Percentiles rank a stretch among this genome's conserved stretches.
phyloP scores from a whole-genome alignment of 23 red algal species.

The Agarophyton chilense region DNA sequence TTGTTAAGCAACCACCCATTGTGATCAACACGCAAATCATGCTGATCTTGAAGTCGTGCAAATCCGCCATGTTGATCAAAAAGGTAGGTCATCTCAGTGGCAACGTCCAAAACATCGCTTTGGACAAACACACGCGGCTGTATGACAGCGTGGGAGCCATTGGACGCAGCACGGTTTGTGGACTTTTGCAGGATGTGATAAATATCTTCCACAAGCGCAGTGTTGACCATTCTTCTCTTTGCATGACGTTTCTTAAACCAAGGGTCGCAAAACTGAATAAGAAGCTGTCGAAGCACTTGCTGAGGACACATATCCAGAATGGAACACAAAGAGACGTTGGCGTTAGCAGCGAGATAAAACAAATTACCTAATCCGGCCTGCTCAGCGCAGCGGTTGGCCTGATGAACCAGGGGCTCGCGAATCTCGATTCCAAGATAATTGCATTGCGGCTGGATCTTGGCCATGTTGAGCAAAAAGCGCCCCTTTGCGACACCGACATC shows the following conservation, averaged over 20 bases:
- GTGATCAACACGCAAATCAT: neutral
- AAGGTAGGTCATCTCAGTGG: slow-evolving; percentile 51
- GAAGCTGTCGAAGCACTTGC: slow-evolving; percentile 36
- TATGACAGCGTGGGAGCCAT: no score
- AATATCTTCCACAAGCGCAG: slow-evolving; percentile 66
- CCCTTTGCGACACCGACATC: slow-evolving; percentile 92
- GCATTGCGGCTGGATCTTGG: slow-evolving; percentile 7
- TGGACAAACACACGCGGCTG: slow-evolving; percentile 43
- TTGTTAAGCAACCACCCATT: slow-evolving; percentile 65
- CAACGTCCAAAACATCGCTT: slow-evolving; percentile 83
- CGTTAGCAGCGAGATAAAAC: slow-evolving; percentile 81
- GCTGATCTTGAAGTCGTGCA: neutral
- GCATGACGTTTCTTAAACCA: slow-evolving; percentile 96
- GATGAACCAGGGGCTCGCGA: slow-evolving; percentile 80
- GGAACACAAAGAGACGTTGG: slow-evolving; percentile 59
- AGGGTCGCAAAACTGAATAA: slow-evolving; percentile 94
- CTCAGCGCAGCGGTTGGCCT: slow-evolving; percentile 57
- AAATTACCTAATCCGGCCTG: slow-evolving; percentile 44
- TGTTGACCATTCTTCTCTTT: slow-evolving; percentile 87
- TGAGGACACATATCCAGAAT: slow-evolving; percentile 37
- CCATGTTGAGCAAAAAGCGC: slow-evolving; percentile 68
- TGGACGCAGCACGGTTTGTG: neutral
- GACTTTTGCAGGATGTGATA: slow-evolving; percentile 22
- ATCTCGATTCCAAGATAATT: slow-evolving; percentile 98
- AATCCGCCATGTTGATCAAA: slow-evolving; percentile 55